A percentile compares a stretch with the other conserved stretches of the same genome.
Evolutionary conservation across 805 yeast species (phyloP).

Genomic region (Brettanomyces naardenensis): DNA sequence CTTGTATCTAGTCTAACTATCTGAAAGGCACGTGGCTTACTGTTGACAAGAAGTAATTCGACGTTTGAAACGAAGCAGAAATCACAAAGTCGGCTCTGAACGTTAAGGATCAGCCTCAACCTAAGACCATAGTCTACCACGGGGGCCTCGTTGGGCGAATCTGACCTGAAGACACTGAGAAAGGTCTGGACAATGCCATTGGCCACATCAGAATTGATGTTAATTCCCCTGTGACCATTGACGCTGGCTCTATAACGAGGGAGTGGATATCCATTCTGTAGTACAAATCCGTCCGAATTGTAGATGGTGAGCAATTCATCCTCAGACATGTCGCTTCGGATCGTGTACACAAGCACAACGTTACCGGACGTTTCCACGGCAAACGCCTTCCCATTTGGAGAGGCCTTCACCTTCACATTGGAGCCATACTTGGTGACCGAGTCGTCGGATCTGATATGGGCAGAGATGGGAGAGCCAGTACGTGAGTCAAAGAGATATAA

Average conservation of each 20-base stretch:
- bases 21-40: slow-evolving; percentile 29
- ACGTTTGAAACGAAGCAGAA: slow-evolving; percentile 19
- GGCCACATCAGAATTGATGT: slow-evolving; percentile 4
- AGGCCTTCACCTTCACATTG: slow-evolving; percentile 31
- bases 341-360: slow-evolving; percentile 36
- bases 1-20: slow-evolving; percentile 19
- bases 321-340: slow-evolving; percentile 20
- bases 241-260: slow-evolving; percentile 7
- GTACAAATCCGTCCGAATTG: slow-evolving; percentile 20
- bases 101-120: slow-evolving; percentile 26
- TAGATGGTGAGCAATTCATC: slow-evolving; percentile 26
- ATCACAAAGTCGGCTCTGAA: slow-evolving; percentile 26
- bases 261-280: slow-evolving; percentile 25
- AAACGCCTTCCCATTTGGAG: slow-evolving; percentile 29
- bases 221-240: slow-evolving; percentile 8
- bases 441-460: slow-evolving; percentile 35
- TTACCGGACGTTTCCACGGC: slow-evolving; percentile 33
- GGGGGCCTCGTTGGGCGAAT: slow-evolving; percentile 19
- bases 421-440: slow-evolving; percentile 41
- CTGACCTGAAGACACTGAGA: slow-evolving; percentile 19
- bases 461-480: slow-evolving; percentile 40
- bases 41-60: slow-evolving; percentile 21
- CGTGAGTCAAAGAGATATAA: slow-evolving; percentile 31
- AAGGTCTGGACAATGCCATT: slow-evolving; percentile 19
- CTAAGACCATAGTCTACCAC: slow-evolving; percentile 26